A percentile compares a stretch with the other conserved stretches of the same genome.
These are phyloP conservation scores for Aspergillus sp. DNA, from an alignment of 2,329 filamentous ascomycete species.

Conservation along the genomic window DNA sequence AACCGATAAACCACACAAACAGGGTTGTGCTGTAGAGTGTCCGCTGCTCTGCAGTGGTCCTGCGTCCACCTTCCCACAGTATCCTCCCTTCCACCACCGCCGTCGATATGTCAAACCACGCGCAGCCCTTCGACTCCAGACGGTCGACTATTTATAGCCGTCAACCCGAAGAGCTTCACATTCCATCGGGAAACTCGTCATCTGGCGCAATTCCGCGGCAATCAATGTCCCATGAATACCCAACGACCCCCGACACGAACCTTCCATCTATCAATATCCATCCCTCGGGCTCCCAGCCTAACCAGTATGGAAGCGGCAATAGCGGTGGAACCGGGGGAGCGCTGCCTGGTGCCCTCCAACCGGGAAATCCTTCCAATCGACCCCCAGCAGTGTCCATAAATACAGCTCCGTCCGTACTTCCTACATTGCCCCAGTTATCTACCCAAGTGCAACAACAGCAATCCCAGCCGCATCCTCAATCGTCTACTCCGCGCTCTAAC, in stretches of 20 bases:
- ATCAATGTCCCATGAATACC: slow-evolving; percentile 48
- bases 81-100: slow-evolving; percentile 5
- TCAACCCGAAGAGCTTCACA: slow-evolving; percentile 58
- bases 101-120: slow-evolving; percentile 46
- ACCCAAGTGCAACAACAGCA: slow-evolving; percentile 25
- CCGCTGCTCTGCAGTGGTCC: slow-evolving; percentile 10
- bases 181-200: slow-evolving; percentile 39
- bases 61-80: neutral
- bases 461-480: slow-evolving; percentile 25
- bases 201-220: slow-evolving; percentile 40
- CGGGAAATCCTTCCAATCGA: slow-evolving; percentile 49
- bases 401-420: slow-evolving; percentile 58
- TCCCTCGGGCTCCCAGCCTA: slow-evolving; percentile 51
- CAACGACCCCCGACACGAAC: slow-evolving; percentile 49
- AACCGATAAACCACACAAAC: neutral
- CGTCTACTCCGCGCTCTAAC: slow-evolving; percentile 60
- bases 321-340: slow-evolving; percentile 35
- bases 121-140: slow-evolving; percentile 52
- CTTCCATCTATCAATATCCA: slow-evolving; percentile 61
- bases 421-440: slow-evolving; percentile 54
- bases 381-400: slow-evolving; percentile 55
- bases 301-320: slow-evolving; percentile 47
- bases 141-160: slow-evolving; percentile 48
- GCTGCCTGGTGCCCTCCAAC: slow-evolving; percentile 63
- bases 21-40: neutral